These are phyloP conservation scores for Wickerhamiella occidentalis DNA, from an alignment of 805 yeast genomes.

Conservation along the genomic window DNA sequence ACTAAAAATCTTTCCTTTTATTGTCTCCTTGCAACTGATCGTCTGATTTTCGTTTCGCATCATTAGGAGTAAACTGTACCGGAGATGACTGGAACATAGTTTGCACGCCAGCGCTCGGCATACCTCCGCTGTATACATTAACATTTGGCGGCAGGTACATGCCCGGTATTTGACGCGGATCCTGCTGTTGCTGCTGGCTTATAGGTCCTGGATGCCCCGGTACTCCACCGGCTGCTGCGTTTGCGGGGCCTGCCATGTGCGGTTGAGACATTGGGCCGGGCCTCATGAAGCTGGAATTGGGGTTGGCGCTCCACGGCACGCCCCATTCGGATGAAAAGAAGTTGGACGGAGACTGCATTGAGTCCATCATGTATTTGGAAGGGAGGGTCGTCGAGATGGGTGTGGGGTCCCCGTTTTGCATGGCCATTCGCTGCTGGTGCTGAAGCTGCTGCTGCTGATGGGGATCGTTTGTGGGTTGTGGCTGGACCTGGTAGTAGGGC, in stretches of 20 bases:
- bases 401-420: slow-evolving; percentile 43
- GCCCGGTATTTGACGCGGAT: neutral
- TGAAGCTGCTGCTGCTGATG: neutral
- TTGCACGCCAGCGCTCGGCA: slow-evolving; percentile 3
- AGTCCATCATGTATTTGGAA: slow-evolving; percentile 55
- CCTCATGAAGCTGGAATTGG: slow-evolving; percentile 11
- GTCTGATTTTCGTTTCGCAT: slow-evolving; percentile 1
- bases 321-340: slow-evolving; percentile 54
- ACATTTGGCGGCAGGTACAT: slow-evolving; percentile 4
- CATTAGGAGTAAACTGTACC: slow-evolving; percentile 7
- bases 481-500: slow-evolving; percentile 3
- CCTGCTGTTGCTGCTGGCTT: slow-evolving; percentile 3
- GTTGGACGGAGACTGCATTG: slow-evolving; percentile 72
- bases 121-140: neutral
- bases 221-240: neutral
- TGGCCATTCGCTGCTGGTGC: neutral
- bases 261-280: slow-evolving; percentile 1
- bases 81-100: slow-evolving; percentile 1
- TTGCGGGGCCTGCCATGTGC: slow-evolving; percentile 3
- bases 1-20: neutral
- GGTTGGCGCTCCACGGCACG: slow-evolving; percentile 20
- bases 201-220: neutral
- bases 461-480: neutral
- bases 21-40: neutral
- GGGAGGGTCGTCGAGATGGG: slow-evolving; percentile 61